Percentiles rank a stretch among this genome's conserved stretches.
Evolutionary conservation across 2,329 filamentous ascomycete species (phyloP).

Genomic region (Ophiostoma sp.): DNA sequence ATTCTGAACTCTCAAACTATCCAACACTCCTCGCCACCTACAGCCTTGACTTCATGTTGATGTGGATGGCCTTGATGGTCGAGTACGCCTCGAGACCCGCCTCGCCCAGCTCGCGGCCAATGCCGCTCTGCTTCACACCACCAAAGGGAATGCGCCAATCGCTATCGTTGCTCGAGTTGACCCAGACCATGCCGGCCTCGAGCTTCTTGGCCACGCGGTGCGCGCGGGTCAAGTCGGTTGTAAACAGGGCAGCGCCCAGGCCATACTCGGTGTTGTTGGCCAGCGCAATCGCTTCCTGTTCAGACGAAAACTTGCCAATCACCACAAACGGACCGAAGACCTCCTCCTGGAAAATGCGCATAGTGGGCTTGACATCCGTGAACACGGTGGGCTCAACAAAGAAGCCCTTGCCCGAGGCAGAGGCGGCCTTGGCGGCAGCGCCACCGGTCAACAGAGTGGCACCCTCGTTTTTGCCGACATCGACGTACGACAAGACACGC

Average conservation of each 20-base stretch:
- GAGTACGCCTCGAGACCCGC: constrained; percentile 41
- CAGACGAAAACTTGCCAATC: constrained; percentile 51
- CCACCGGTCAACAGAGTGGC: constrained; percentile 60
- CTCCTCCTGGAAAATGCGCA: constrained; percentile 49
- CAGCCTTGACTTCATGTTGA: constrained; percentile 37
- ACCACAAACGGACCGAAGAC: constrained; percentile 62
- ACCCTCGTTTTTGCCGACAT: constrained; percentile 56
- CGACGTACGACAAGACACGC: constrained; percentile 61
- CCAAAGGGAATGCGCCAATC: constrained; percentile 56
- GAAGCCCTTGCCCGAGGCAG: constrained; percentile 26
- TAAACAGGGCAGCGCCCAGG: constrained; percentile 57
- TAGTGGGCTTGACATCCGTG: constrained; percentile 27
- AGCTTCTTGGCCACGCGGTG: constrained; percentile 41
- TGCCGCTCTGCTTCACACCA: constrained; percentile 43
- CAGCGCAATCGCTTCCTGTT: constrained; percentile 50
- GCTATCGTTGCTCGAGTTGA: constrained; percentile 46
- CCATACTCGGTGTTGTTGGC: constrained; percentile 59
- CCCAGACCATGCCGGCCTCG: constrained; percentile 56
- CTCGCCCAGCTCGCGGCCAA: constrained; percentile 42
- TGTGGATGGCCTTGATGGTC: constrained; percentile 41
- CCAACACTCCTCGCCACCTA: not conserved
- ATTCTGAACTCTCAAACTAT: not conserved
- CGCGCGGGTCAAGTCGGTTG: constrained; percentile 50
- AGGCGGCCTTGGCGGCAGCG: not conserved
- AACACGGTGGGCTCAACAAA: constrained; percentile 32